Evolutionary conservation across 306 rosid species (phyloP).

Genomic region (Sindora glabra): DNA sequence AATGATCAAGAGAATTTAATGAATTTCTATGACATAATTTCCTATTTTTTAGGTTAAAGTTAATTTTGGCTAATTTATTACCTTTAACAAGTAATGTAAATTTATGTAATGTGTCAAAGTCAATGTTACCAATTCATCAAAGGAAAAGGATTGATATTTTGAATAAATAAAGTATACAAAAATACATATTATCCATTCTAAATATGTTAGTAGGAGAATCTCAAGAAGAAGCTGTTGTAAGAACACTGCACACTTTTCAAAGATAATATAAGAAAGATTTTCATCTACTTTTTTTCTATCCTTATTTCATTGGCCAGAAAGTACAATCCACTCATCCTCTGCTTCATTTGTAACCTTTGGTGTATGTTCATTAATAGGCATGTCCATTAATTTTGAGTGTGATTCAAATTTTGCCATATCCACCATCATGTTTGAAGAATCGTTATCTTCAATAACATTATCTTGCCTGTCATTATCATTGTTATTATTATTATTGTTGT

Average conservation of each 20-base stretch:
- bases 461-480: not conserved
- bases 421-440: slow-evolving; percentile 25
- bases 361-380: slow-evolving; percentile 10
- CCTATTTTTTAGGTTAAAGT: too few species aligned
- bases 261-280: not conserved
- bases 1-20: too few species aligned
- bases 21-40: too few species aligned
- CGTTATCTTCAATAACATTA: not conserved
- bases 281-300: slow-evolving; percentile 39
- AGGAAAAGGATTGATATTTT: not conserved
- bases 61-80: too few species aligned
- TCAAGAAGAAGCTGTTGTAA: not conserved
- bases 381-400: slow-evolving; percentile 6
- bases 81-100: too few species aligned
- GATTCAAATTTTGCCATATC: slow-evolving; percentile 19
- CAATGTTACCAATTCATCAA: too few species aligned
- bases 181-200: not conserved
- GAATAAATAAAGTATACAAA: not conserved
- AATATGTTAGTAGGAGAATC: not conserved
- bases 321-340: slow-evolving; percentile 57
- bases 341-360: slow-evolving; percentile 24
- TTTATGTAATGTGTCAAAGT: too few species aligned
- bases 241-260: not conserved
- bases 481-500: not conserved
- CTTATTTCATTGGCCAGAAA: slow-evolving; percentile 32